Evolutionary conservation across 2,329 filamentous ascomycete species (phyloP).

Genomic region (Fusarium poae): DNA sequence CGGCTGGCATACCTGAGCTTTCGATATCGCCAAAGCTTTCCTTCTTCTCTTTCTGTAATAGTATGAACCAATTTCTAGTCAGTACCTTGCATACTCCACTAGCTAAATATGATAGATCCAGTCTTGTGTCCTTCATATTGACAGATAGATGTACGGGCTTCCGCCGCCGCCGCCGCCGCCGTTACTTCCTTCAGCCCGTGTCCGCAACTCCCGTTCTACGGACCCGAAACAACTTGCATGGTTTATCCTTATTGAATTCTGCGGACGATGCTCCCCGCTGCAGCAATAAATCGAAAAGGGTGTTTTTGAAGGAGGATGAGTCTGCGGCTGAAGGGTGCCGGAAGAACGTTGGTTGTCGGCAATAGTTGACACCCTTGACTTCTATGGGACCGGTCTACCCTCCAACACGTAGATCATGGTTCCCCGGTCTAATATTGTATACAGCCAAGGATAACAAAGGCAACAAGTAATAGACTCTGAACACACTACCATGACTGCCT

Average conservation of each 20-base stretch:
- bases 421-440: slow-evolving; percentile 28
- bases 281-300: neutral
- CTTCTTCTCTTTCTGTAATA: neutral
- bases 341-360: slow-evolving; percentile 43
- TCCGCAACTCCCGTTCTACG: slow-evolving; percentile 13
- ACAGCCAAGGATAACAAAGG: slow-evolving; percentile 1
- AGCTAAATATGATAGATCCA: slow-evolving; percentile 9
- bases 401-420: slow-evolving; percentile 33
- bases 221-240: slow-evolving; percentile 23
- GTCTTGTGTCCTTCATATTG: slow-evolving; percentile 13
- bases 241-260: slow-evolving; percentile 26
- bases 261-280: slow-evolving; percentile 4
- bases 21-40: slow-evolving; percentile 21
- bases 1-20: slow-evolving; percentile 7
- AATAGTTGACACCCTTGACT: slow-evolving; percentile 38
- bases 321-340: slow-evolving; percentile 32
- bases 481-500: neutral
- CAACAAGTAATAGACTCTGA: slow-evolving; percentile 9
- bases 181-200: slow-evolving; percentile 3
- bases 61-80: slow-evolving; percentile 1
- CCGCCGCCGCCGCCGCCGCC: slow-evolving; percentile 12
- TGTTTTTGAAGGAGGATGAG: slow-evolving; percentile 14
- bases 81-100: slow-evolving; percentile 30
- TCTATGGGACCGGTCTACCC: slow-evolving; percentile 37
- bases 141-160: slow-evolving; percentile 30